Conservation (phyloP, 345 rosid species). For the Garcia nutans region DNA sequence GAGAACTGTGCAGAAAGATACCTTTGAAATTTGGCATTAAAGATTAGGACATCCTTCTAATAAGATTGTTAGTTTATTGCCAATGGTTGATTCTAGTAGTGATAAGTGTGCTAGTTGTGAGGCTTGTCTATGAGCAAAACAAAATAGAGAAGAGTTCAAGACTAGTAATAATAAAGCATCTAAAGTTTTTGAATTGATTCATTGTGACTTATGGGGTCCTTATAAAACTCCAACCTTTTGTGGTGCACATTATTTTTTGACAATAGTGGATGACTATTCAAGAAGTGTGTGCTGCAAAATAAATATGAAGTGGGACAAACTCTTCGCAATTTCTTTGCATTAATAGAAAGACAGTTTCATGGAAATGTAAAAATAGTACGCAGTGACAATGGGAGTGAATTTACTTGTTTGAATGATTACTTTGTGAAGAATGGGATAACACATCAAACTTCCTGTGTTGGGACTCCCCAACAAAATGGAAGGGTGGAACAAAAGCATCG, state of each 20-base stretch:
- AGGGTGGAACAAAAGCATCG: neutral
- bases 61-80: neutral
- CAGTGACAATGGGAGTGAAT: conserved; percentile 10
- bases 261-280: neutral
- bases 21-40: neutral
- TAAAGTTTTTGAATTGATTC: neutral
- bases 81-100: neutral
- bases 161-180: conserved; percentile 7
- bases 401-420: neutral
- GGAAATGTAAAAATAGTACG: neutral
- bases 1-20: neutral
- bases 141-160: conserved; percentile 3
- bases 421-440: neutral
- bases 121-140: conserved; percentile 18
- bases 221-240: neutral
- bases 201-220: conserved; percentile 11
- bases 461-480: conserved; percentile 19
- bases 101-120: neutral
- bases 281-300: neutral
- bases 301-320: neutral
- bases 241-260: neutral
- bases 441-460: neutral
- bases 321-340: neutral
- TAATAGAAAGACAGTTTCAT: neutral
- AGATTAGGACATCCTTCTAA: conserved; percentile 7